Conservation (phyloP, 768 basidiomycete species). For the Podaxis carcinomalis region DNA sequence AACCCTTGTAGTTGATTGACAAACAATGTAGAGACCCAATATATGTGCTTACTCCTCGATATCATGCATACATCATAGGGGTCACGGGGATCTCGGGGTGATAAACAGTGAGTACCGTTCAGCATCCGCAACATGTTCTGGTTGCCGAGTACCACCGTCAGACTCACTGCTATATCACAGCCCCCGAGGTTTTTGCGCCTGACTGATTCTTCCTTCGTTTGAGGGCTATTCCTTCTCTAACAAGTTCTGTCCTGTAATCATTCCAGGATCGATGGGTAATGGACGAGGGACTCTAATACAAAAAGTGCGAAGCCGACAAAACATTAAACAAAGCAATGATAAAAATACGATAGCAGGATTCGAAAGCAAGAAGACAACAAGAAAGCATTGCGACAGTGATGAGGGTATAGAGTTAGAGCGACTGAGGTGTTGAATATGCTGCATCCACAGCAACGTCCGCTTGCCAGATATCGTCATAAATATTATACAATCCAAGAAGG, state of each 20-base stretch:
- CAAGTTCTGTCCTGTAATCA: not conserved
- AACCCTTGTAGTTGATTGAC: not conserved
- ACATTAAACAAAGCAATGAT: not conserved
- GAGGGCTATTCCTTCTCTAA: no score
- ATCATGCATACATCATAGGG: no score
- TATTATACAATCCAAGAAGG: constrained; percentile 13
- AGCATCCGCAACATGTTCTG: no score
- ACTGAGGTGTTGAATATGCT: not conserved
- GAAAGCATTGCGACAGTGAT: not conserved
- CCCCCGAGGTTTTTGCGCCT: no score
- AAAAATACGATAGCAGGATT: not conserved
- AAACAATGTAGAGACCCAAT: not conserved
- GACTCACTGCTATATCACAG: no score
- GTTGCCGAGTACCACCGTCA: no score
- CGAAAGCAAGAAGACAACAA: not conserved
- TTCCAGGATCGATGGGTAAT: not conserved
- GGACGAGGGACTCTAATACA: not conserved
- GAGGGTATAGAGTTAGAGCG: not conserved
- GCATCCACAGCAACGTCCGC: constrained; percentile 15
- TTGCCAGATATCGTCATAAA: constrained; percentile 15
- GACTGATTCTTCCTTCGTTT: no score
- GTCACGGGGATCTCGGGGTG: no score
- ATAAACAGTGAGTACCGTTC: no score
- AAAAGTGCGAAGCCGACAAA: not conserved
- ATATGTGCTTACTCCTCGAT: not conserved